Percentiles rank a stretch among this genome's conserved stretches.
These are phyloP conservation scores for Alloteropsis semialata DNA, from an alignment of 176 grass and related monocot species.

Conservation along the genomic window DNA sequence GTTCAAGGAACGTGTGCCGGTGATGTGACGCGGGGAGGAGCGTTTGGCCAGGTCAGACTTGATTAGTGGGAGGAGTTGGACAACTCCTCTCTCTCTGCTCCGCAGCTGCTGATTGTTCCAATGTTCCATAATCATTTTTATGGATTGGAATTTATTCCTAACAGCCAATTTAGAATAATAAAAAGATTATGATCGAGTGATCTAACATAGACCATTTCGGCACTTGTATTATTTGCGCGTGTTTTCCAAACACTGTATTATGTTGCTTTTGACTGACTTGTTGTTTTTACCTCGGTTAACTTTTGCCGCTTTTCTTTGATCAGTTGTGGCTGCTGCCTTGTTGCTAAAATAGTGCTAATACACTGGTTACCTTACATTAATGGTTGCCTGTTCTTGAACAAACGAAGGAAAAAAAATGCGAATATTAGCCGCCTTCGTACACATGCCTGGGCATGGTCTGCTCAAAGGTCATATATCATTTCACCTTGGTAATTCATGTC, in stretches of 20 bases:
- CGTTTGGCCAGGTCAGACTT: constrained; percentile 37
- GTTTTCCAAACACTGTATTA: background rate
- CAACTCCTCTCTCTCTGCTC: background rate
- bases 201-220: background rate
- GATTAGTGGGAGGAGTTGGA: constrained; percentile 8
- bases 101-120: background rate
- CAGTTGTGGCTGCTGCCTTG: background rate
- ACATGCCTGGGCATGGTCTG: background rate
- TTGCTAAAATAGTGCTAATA: background rate
- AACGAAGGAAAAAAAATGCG: background rate
- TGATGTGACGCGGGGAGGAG: constrained; percentile 25
- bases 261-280: background rate
- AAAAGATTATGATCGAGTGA: background rate
- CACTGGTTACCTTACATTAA: background rate
- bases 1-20: background rate
- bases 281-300: background rate
- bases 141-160: background rate
- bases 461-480: background rate
- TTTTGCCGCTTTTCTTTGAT: background rate
- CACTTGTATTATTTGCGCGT: background rate
- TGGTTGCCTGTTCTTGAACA: background rate
- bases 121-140: background rate
- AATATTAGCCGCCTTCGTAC: background rate
- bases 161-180: background rate
- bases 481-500: background rate